A percentile compares a stretch with the other conserved stretches of the same genome.
These are phyloP conservation scores for Skeletonema menzelii DNA, from an alignment of 108 stramenopile species.

Conservation along the genomic window DNA sequence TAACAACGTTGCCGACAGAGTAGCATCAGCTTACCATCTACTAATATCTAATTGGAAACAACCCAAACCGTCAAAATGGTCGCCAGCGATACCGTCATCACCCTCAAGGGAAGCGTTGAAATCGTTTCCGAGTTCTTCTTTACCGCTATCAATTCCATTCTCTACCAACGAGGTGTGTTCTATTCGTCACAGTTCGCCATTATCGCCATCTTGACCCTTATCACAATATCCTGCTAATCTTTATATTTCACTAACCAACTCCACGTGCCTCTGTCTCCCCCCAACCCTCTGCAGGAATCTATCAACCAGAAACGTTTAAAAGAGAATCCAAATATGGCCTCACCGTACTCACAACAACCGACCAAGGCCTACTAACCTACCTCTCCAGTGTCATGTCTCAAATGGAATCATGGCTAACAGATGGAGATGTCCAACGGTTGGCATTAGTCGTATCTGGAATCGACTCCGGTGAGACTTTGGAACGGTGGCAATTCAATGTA, in stretches of 20 bases:
- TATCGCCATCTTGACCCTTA: no score
- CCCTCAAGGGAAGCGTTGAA: slow-evolving; percentile 94
- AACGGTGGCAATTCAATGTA: slow-evolving; percentile 98
- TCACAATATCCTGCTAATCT: no score
- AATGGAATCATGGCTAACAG: slow-evolving; percentile 89
- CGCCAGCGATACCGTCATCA: slow-evolving; percentile 81
- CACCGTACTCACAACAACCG: slow-evolving; percentile 94
- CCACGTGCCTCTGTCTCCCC: background rate
- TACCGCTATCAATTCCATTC: slow-evolving; percentile 97
- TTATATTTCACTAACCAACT: background rate
- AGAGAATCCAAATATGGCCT: slow-evolving; percentile 95
- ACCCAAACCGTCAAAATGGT: slow-evolving; percentile 17
- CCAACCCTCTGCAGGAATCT: slow-evolving; percentile 71
- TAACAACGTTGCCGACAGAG: no score
- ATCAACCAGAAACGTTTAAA: slow-evolving; percentile 96
- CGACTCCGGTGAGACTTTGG: slow-evolving; percentile 93
- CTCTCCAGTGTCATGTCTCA: slow-evolving; percentile 90
- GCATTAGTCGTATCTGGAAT: slow-evolving; percentile 96
- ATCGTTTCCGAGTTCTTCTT: slow-evolving; percentile 99
- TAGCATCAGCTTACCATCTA: no score
- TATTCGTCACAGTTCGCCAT: background rate
- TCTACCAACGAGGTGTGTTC: slow-evolving; percentile 91
- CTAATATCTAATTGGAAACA: no score
- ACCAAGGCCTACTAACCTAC: slow-evolving; percentile 90
- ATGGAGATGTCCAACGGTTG: slow-evolving; percentile 90